Percentiles rank a stretch among this genome's conserved stretches.
Evolutionary conservation across 1,284 basidiomycete genomes (phyloP).

Genomic region (Ustilago hordei): DNA sequence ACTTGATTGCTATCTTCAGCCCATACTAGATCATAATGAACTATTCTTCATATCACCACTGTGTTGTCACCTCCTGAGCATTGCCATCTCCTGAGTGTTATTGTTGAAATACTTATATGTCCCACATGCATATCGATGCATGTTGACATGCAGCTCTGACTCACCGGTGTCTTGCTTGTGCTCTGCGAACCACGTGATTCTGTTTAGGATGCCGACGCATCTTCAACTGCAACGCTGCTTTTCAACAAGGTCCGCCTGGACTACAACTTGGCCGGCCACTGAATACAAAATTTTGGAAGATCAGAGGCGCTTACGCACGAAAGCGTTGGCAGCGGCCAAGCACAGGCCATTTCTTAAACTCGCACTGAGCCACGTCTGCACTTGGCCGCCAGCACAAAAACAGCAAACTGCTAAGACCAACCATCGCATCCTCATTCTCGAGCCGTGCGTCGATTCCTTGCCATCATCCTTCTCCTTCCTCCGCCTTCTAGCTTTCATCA

Average conservation of each 20-base stretch:
- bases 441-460: neutral
- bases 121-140: too few relatives aligned
- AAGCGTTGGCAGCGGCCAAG: constrained; percentile 21
- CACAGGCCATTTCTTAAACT: constrained; percentile 30
- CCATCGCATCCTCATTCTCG: constrained; percentile 5
- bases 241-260: neutral
- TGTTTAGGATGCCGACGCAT: too few relatives aligned
- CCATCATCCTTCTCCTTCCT: neutral
- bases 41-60: too few relatives aligned
- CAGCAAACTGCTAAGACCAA: constrained; percentile 14
- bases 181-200: too few relatives aligned
- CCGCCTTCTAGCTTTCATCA: neutral
- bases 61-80: too few relatives aligned
- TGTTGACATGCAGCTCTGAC: too few relatives aligned
- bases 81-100: too few relatives aligned
- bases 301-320: constrained; percentile 23
- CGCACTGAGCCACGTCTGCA: constrained; percentile 34
- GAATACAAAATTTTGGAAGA: constrained; percentile 17
- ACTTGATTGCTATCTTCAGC: too few relatives aligned
- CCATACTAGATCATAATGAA: too few relatives aligned
- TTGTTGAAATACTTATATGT: too few relatives aligned
- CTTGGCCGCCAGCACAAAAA: constrained; percentile 1
- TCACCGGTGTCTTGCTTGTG: too few relatives aligned
- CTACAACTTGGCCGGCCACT: neutral
- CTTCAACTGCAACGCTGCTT: neutral